phyloP scores from a whole-genome alignment of 352 stramenopile genomes.

The Peronospora tabacina region DNA sequence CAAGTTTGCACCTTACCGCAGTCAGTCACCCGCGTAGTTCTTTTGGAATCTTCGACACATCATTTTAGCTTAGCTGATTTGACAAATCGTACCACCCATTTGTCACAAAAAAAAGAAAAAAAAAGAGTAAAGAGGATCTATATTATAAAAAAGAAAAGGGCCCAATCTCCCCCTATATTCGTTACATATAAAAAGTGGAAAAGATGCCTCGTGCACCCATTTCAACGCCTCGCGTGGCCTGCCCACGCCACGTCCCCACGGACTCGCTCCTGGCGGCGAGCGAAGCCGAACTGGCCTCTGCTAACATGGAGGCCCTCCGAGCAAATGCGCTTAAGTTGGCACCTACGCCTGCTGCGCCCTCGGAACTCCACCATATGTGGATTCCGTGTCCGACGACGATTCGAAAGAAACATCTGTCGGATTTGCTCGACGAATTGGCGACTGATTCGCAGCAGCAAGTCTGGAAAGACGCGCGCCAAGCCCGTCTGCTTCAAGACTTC shows the following conservation, averaged over 20 bases:
- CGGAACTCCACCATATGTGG: constrained; percentile 3
- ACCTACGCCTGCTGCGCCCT: not conserved
- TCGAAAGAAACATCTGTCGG: not conserved
- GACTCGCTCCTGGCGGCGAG: not conserved
- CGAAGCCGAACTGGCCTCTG: not conserved
- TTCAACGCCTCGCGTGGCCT: not conserved
- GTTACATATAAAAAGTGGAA: no score
- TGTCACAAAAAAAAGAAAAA: no score
- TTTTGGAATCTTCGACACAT: no score
- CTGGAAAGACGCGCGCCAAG: not conserved
- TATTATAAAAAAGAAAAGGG: not conserved
- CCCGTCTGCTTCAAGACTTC: not conserved
- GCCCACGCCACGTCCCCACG: not conserved
- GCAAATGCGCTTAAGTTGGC: not conserved
- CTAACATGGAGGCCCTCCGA: not conserved
- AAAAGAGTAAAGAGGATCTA: not conserved
- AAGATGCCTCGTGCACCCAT: no score
- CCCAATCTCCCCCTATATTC: no score
- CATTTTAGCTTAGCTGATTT: no score
- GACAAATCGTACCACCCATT: no score
- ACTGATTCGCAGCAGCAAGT: not conserved
- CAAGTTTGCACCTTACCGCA: not conserved
- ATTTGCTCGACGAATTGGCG: not conserved
- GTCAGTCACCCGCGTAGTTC: not conserved
- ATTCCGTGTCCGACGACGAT: not conserved